Percentiles rank a stretch among this genome's conserved stretches.
phyloP scores from a whole-genome alignment of 257 asterid species.

The Henckelia pumila region DNA sequence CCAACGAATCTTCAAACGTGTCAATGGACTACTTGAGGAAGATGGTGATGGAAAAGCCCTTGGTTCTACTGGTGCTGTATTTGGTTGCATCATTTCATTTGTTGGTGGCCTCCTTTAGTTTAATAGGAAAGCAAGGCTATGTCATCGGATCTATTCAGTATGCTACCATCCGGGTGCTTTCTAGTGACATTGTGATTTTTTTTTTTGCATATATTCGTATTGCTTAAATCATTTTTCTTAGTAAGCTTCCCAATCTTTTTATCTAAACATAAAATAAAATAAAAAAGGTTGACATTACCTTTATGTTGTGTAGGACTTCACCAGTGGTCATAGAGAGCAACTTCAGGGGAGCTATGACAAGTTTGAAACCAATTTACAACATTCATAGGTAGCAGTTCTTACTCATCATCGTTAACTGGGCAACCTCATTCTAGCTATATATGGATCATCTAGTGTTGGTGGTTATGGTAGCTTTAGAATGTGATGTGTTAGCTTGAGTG shows the following conservation, averaged over 20 bases:
- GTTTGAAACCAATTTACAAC: conserved; percentile 49
- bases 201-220: not conserved
- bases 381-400: conserved; percentile 55
- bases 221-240: conserved; percentile 6
- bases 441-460: conserved; percentile 65
- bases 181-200: conserved; percentile 45
- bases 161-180: conserved; percentile 61
- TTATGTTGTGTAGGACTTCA: conserved; percentile 55
- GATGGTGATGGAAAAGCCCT: conserved; percentile 37
- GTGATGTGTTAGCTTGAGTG: conserved; percentile 18
- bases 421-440: conserved; percentile 54
- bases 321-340: conserved; percentile 53
- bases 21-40: conserved; percentile 53
- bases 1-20: conserved; percentile 75
- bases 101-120: conserved; percentile 64
- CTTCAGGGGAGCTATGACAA: conserved; percentile 36
- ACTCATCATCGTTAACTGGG: conserved; percentile 48
- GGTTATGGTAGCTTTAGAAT: conserved; percentile 63
- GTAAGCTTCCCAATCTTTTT: not conserved
- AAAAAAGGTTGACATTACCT: not conserved
- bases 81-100: conserved; percentile 56
- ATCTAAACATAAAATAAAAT: not conserved
- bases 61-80: conserved; percentile 46
- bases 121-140: conserved; percentile 79
- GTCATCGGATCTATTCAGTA: conserved; percentile 73